Conservation (phyloP, 768 basidiomycete genomes). For the Lyophyllum shimeji region DNA sequence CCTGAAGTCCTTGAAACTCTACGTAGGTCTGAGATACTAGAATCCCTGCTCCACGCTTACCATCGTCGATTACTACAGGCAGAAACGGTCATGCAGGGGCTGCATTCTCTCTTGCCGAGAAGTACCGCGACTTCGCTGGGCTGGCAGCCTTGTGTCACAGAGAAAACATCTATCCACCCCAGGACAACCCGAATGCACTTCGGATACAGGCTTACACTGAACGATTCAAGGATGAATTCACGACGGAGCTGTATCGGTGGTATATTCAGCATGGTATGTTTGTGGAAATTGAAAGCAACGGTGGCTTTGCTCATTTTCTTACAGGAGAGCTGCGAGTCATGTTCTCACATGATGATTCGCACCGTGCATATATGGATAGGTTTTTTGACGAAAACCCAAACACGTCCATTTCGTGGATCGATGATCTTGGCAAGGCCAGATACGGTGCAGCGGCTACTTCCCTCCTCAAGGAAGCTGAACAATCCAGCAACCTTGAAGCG, state of each 20-base stretch:
- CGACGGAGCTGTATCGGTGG: slow-evolving; percentile 89
- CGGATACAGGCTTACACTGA: slow-evolving; percentile 74
- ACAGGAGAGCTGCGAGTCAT: slow-evolving; percentile 79
- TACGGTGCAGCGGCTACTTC: slow-evolving; percentile 65
- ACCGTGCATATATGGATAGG: slow-evolving; percentile 62
- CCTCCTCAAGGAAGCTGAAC: slow-evolving; percentile 60
- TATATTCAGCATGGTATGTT: slow-evolving; percentile 81
- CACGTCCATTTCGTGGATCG: slow-evolving; percentile 79
- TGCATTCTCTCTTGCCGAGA: slow-evolving; percentile 83
- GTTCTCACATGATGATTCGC: slow-evolving; percentile 71
- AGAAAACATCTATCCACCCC: slow-evolving; percentile 58
- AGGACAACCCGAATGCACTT: slow-evolving; percentile 60
- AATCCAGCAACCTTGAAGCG: slow-evolving; percentile 56
- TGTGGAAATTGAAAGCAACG: not conserved
- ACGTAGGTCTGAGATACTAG: slow-evolving; percentile 46
- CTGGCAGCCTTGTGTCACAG: slow-evolving; percentile 84
- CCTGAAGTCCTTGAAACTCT: slow-evolving; percentile 80
- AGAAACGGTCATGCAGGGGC: slow-evolving; percentile 60
- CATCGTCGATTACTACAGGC: slow-evolving; percentile 40
- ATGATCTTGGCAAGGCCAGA: slow-evolving; percentile 72
- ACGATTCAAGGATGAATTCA: slow-evolving; percentile 79
- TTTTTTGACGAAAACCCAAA: slow-evolving; percentile 66
- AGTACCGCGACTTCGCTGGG: slow-evolving; percentile 81
- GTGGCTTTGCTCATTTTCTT: slow-evolving; percentile 1
- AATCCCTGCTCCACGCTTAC: not conserved